These are phyloP conservation scores for Rhizopogon vulgaris DNA, from an alignment of 768 basidiomycete species.

Conservation along the genomic window DNA sequence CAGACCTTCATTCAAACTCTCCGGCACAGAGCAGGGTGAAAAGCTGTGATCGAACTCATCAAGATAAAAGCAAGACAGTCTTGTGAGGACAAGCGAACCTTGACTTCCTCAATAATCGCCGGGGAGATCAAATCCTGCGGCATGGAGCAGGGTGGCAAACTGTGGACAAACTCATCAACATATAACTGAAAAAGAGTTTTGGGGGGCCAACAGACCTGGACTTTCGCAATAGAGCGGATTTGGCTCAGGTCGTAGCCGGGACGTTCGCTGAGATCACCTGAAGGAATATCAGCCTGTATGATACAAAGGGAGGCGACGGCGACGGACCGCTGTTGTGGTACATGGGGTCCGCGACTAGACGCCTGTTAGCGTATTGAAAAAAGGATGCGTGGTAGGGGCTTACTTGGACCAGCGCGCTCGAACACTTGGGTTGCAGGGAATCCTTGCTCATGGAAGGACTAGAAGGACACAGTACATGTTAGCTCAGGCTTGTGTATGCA, in stretches of 20 bases:
- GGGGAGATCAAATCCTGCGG: slow-evolving; percentile 51
- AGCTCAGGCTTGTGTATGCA: neutral
- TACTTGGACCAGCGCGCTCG: slow-evolving; percentile 75
- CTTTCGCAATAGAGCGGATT: slow-evolving; percentile 78
- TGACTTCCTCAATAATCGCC: slow-evolving; percentile 72
- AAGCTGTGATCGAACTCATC: slow-evolving; percentile 35
- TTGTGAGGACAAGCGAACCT: slow-evolving; percentile 38
- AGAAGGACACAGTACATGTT: slow-evolving; percentile 2
- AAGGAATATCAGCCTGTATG: neutral
- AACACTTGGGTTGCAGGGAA: slow-evolving; percentile 86
- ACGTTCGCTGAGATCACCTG: slow-evolving; percentile 75
- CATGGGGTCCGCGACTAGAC: slow-evolving; percentile 77
- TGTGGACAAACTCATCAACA: slow-evolving; percentile 16
- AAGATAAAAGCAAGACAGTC: neutral
- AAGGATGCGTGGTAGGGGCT: slow-evolving; percentile 12
- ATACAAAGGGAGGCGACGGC: neutral
- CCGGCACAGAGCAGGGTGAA: slow-evolving; percentile 65
- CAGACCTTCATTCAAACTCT: slow-evolving; percentile 36
- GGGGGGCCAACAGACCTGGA: slow-evolving; percentile 51
- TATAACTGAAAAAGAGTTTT: neutral
- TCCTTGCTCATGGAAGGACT: slow-evolving; percentile 80
- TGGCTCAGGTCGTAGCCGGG: slow-evolving; percentile 81
- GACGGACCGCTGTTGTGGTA: slow-evolving; percentile 74
- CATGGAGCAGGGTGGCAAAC: slow-evolving; percentile 68
- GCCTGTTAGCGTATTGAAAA: neutral